Evolutionary conservation across 805 yeast genomes (phyloP), one percentile per base, ranked within the genome.

Genomic region (Wickerhamiella dianesei): DNA sequence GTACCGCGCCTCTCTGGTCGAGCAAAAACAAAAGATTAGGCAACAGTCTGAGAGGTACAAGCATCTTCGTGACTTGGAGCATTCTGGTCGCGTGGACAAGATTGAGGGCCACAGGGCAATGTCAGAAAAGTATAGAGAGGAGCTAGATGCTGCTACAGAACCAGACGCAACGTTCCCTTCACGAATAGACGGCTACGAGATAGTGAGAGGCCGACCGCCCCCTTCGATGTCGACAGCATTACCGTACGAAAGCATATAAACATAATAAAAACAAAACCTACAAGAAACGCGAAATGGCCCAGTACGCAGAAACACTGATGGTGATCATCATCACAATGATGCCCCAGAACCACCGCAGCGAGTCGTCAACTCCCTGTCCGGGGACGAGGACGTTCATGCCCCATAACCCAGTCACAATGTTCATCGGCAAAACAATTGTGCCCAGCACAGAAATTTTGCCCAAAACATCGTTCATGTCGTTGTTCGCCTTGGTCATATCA

Each of bases 321-420:
- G 60, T 39, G 12, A 54, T 25, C 54, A 66, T 55, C 42, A 53
- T 44, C 6, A 48, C 45, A 8, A 56, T 47, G 41, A 66, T 65
- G 8, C 64, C 53, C 54, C 73, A 76, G 59, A 83, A 82, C 92
- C 92, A 82, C 2, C 61, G 55, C 51, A 82, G 62, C 4, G 77
- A 72, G n/a, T 72, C 74, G 5, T 66, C 64, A 21, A 71, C 74
- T 35, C 43, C 44, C 61, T 89, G 97, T 0, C 98, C 98, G 0
- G 98, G 98, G 35, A 92, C 98, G 9, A 85, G 58, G 54, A 92
- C 94, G 66, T 92, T 92, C 98, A 92, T 92, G 48, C 98, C 98
- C 97, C 97, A 92, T 42, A 92, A 67, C 18, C 98, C 98, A 0
- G 98, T 92, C 19, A 92, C 81, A 47, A 92, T 85, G 60, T 92